These are phyloP conservation scores for Lyophyllum semitale DNA, from an alignment of 768 basidiomycete genomes.

Conservation along the genomic window DNA sequence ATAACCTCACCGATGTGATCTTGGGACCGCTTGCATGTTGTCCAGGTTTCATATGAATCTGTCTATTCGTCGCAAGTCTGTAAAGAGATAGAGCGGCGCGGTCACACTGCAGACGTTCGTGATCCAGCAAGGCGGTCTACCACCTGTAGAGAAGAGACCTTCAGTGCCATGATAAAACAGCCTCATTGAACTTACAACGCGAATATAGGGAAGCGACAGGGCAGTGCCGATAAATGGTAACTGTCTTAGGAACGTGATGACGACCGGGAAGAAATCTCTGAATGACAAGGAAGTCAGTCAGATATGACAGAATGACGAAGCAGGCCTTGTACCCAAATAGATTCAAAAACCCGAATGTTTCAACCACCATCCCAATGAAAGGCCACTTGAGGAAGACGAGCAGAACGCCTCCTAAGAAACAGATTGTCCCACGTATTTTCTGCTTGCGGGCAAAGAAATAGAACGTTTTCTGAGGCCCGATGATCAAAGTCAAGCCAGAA, in stretches of 20 bases:
- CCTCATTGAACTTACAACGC: constrained; percentile 57
- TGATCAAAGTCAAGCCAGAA: constrained; percentile 92
- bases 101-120: constrained; percentile 69
- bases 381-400: constrained; percentile 97
- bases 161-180: not conserved
- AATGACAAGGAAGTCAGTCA: constrained; percentile 3
- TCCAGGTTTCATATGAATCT: not conserved
- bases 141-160: constrained; percentile 43
- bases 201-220: constrained; percentile 85
- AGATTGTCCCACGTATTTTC: constrained; percentile 87
- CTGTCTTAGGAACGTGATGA: constrained; percentile 95
- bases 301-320: not conserved
- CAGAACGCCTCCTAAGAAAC: constrained; percentile 87
- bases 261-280: constrained; percentile 99
- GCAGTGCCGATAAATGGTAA: constrained; percentile 88
- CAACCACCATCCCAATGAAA: constrained; percentile 89
- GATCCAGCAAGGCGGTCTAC: constrained; percentile 83
- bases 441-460: constrained; percentile 97
- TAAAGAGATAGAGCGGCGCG: constrained; percentile 14
- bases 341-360: constrained; percentile 96
- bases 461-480: constrained; percentile 96
- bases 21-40: not conserved
- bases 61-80: constrained; percentile 12
- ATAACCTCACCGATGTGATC: not conserved
- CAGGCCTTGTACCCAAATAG: constrained; percentile 78